Evolutionary conservation across 345 rosid genomes (phyloP).

Genomic region (Lenwebbia sp.): DNA sequence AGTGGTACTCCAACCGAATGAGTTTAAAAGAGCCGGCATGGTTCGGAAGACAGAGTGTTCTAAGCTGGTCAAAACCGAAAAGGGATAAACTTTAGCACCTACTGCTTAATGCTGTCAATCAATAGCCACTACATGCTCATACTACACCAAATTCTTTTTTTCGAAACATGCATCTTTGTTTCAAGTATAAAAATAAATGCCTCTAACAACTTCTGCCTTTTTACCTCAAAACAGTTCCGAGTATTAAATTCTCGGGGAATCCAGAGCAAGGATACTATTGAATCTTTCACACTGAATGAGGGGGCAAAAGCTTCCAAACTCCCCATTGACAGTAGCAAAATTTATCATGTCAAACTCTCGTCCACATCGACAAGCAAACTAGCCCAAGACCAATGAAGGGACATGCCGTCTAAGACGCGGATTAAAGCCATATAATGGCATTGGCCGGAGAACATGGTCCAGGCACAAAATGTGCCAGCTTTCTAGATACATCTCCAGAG

Average conservation of each 20-base stretch:
- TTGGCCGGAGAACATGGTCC: background rate
- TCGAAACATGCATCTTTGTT: background rate
- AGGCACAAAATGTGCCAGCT: background rate
- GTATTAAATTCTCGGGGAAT: background rate
- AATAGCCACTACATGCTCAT: background rate
- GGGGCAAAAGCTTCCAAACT: background rate
- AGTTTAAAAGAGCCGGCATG: background rate
- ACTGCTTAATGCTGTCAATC: background rate
- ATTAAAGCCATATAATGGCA: background rate
- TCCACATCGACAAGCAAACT: background rate
- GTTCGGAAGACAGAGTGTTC: background rate
- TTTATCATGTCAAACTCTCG: background rate
- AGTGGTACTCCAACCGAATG: background rate
- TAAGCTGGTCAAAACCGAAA: background rate
- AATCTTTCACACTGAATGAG: background rate
- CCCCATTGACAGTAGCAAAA: background rate
- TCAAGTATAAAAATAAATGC: background rate
- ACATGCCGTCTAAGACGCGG: background rate
- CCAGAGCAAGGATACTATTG: background rate
- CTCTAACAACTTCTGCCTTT: background rate
- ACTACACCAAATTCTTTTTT: background rate
- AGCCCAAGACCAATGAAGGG: background rate
- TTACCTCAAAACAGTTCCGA: background rate
- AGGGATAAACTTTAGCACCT: background rate
- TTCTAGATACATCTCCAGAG: background rate